Base-by-base conservation (phyloP, 306 rosid genomes). In the Luffa aegyptiaca region DNA sequence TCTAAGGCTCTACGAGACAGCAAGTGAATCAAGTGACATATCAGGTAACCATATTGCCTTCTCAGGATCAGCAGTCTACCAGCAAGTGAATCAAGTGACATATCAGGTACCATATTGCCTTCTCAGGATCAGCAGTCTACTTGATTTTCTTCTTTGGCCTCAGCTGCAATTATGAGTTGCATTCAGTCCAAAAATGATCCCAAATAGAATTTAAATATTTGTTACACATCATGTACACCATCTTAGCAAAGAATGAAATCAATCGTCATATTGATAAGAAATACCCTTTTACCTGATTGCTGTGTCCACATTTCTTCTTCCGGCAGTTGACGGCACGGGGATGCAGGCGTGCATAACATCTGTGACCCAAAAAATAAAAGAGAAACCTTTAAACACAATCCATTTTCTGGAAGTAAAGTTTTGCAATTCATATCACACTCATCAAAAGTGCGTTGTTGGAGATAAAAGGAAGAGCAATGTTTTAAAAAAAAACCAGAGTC, bases 101-200 rank as follows among this genome's bases (percentile, higher is more conserved):
- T 37, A 65, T 18, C 44, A 66, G 49, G 48, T 17, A n/a, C 74
- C 51, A 66, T n/a, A 41, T 46, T 80, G 55, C 5, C 57, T 70
- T 31, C 71, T 26, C 18, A 1, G 17, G 14, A 80, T 26, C 33
- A 82, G 76, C 71, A 63, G 70, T 86, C 80, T 94, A 94, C 93
- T 94, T 94, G 96, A 94, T 88, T 91, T 94, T 94, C 92, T 94
- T 94, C 94, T 94, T 94, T 68, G 98, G 98, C 96, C 98, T 94
- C 93, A 94, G 82, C 98, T 94, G 96, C 85, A 84, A 78, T 63
- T 58, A 80, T 0, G 26, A 42, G 36, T 42, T 10, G 13, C 52
- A 41, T 41, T 68, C 52, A 68, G 12, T 42, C 36, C 33, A 41
- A 41, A 33, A 10, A 53, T 2, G 31, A 69, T 39, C 31, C 18